A percentile compares a stretch with the other conserved stretches of the same genome.
These are phyloP conservation scores for Juglanconis sp. DNA, from an alignment of 2,329 filamentous ascomycete species.

Conservation along the genomic window DNA sequence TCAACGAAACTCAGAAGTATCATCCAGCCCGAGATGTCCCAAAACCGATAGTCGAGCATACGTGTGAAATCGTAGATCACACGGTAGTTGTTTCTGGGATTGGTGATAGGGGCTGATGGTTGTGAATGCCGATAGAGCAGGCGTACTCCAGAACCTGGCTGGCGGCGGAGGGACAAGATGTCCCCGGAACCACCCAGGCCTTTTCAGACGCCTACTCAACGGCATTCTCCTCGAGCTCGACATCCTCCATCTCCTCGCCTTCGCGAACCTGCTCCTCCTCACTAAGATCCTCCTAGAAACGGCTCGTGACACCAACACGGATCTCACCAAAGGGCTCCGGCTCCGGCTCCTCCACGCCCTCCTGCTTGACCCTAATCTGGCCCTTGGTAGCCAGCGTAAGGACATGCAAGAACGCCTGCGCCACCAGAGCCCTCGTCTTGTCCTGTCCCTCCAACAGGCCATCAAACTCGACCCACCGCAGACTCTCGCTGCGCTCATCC, in stretches of 20 bases:
- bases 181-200: too few species aligned
- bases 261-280: background rate
- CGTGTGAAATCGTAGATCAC: background rate
- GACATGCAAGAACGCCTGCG: conserved; percentile 74
- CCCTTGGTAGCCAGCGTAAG: conserved; percentile 67
- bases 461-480: conserved; percentile 62
- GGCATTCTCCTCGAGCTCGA: background rate
- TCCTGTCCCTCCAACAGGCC: conserved; percentile 59
- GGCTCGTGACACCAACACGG: conserved; percentile 37
- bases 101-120: background rate
- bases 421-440: conserved; percentile 59
- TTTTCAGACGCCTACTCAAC: background rate
- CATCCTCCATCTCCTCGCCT: background rate
- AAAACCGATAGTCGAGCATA: background rate
- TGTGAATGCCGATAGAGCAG: background rate
- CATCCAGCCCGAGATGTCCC: background rate
- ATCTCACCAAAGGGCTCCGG: conserved; percentile 44
- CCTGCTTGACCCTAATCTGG: conserved; percentile 61
- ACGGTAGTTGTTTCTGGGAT: too few species aligned
- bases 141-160: background rate
- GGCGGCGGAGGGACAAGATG: background rate
- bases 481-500: conserved; percentile 24
- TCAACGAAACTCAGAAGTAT: background rate
- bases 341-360: conserved; percentile 29
- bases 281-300: background rate